phyloP scores from a whole-genome alignment of 371 early-diverging fungal genomes.

The Mucor piriformis region DNA sequence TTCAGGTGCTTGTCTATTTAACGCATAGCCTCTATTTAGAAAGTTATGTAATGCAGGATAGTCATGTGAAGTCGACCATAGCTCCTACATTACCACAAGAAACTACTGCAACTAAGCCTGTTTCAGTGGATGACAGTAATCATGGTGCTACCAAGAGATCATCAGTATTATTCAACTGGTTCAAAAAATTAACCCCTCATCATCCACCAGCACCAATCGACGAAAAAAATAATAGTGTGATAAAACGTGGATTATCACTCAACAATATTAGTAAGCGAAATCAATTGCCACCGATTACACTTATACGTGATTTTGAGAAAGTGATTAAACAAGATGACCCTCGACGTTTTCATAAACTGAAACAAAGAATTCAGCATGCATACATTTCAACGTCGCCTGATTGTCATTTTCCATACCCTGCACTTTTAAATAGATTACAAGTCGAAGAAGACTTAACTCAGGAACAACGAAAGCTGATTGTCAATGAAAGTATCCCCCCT shows the following conservation, averaged over 20 bases:
- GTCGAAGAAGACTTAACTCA: slow-evolving; percentile 51
- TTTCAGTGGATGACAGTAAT: neutral
- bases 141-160: neutral
- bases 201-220: slow-evolving; percentile 5
- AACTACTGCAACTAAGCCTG: neutral
- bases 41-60: slow-evolving; percentile 32
- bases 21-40: slow-evolving; percentile 27
- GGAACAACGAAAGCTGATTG: slow-evolving; percentile 25
- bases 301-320: neutral
- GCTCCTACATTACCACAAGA: neutral
- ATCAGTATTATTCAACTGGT: slow-evolving; percentile 8
- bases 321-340: slow-evolving; percentile 10
- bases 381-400: slow-evolving; percentile 64
- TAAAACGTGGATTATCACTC: slow-evolving; percentile 12
- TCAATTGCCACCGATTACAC: neutral
- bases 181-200: slow-evolving; percentile 4
- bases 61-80: slow-evolving; percentile 24
- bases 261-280: slow-evolving; percentile 2
- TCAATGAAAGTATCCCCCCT: slow-evolving; percentile 5
- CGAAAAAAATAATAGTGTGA: slow-evolving; percentile 19
- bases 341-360: slow-evolving; percentile 42
- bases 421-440: slow-evolving; percentile 53
- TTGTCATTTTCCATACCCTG: slow-evolving; percentile 59
- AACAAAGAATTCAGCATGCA: slow-evolving; percentile 51
- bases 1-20: slow-evolving; percentile 17